A percentile compares a stretch with the other conserved stretches of the same genome.
Conservation (phyloP, 139 green algal genomes). For the Diplosphaera chodatii region DNA sequence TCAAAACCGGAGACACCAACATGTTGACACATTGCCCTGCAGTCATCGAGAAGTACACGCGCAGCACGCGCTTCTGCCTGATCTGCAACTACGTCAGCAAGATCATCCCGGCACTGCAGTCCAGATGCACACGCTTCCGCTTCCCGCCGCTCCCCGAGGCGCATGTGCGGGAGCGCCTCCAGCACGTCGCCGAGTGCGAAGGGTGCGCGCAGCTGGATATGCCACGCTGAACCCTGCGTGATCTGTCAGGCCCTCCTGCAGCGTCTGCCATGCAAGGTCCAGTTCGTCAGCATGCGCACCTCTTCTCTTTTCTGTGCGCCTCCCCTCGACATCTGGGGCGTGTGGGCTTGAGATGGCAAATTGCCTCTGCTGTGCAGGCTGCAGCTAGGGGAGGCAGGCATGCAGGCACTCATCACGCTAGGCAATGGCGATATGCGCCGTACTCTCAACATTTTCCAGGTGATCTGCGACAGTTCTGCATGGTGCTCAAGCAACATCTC, state of each 20-base stretch:
- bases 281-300: no score
- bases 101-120: slow-evolving; percentile 96
- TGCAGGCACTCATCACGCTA: slow-evolving; percentile 79
- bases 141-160: slow-evolving; percentile 78
- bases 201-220: slow-evolving; percentile 26
- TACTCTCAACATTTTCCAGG: slow-evolving; percentile 94
- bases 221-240: background rate
- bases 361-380: slow-evolving; percentile 31
- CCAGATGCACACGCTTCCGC: slow-evolving; percentile 91
- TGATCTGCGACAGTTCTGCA: background rate
- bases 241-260: no score
- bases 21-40: slow-evolving; percentile 1
- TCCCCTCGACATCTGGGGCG: no score
- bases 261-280: background rate
- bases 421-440: slow-evolving; percentile 89
- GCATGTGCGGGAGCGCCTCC: slow-evolving; percentile 66
- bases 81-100: slow-evolving; percentile 99
- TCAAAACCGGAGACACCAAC: background rate
- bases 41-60: slow-evolving; percentile 98
- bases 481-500: background rate
- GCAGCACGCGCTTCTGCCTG: slow-evolving; percentile 95
- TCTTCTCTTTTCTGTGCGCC: no score
- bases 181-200: slow-evolving; percentile 74
- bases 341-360: no score
- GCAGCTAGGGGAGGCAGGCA: slow-evolving; percentile 48